These are phyloP conservation scores for Talaromyces thailandensis DNA, from an alignment of 495 filamentous ascomycete genomes.

Conservation along the genomic window DNA sequence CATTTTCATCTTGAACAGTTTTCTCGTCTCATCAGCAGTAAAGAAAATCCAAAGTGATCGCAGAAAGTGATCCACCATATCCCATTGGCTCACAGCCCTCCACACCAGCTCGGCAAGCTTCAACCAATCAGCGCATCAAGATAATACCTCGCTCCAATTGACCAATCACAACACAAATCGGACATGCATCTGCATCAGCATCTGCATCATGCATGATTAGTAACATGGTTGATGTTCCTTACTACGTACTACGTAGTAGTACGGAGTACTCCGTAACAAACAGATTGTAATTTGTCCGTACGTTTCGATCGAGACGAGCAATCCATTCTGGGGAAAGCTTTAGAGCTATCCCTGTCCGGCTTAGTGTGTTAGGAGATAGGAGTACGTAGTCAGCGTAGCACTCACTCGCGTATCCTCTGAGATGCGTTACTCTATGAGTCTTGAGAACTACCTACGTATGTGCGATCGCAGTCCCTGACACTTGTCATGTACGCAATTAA, in stretches of 20 bases:
- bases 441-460: not conserved
- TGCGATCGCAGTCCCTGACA: not conserved
- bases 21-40: not conserved
- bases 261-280: too few species aligned
- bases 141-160: not conserved
- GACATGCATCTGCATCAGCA: not conserved
- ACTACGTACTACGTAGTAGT: not conserved
- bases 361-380: not conserved
- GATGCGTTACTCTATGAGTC: not conserved
- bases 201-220: not conserved
- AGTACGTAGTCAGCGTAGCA: not conserved
- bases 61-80: not conserved
- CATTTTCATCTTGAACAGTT: not conserved
- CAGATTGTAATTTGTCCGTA: not conserved
- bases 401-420: not conserved
- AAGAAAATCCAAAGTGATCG: not conserved
- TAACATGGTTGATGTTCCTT: not conserved
- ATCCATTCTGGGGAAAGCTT: not conserved
- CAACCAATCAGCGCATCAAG: not conserved
- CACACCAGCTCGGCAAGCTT: slow-evolving; percentile 1
- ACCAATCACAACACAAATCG: not conserved
- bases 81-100: not conserved
- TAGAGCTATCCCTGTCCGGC: not conserved
- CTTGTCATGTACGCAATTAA: not conserved
- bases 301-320: not conserved